Base-by-base conservation (phyloP, 345 rosid genomes). In the Dovyalis caffra region DNA sequence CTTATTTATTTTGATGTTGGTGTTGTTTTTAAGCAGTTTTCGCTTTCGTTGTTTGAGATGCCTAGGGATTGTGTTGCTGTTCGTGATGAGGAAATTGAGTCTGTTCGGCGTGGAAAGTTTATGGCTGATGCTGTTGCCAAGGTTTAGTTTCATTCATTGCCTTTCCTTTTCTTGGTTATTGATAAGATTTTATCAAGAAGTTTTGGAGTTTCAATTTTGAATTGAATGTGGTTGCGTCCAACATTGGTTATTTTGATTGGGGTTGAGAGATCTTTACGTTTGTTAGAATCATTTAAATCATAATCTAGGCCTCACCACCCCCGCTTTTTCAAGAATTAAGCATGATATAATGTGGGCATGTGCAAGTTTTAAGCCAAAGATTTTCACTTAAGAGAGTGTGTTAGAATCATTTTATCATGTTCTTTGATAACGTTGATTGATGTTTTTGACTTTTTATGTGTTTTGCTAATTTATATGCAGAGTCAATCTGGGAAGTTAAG, bases 1-100 rank as follows among this genome's bases (percentile, higher is more conserved):
- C 78, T 95, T 18, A 95, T 95, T 6, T 87, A 90, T 80, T 95
- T 95, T 69, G 97, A 95, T 45, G 95, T 95, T 25, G 97, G 97
- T 51, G 97, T 92, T 66, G 91, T 93, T 72, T 83, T 26, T 29
- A 92, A 95, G 85, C 97, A 95, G 76, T 92, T 90, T 70, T 83
- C 99, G 2, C 78, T 95, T 78, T 95, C 99, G 33, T 60, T 92
- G 80, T 95, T 95, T 25, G 99, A 95, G 74, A 85, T 90, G 21
- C 97, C 97, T 0, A 88, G 87, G 58, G 98, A 90, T 53, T 95
- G 99, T 70, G 67, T 81, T 77, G 90, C 88, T 9, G 88, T 73
- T 61, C 38, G 25, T 23, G 74, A 78, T 64, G 77, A 70, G 23
- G 67, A 18, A 31, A 8, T 25, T 29, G 78, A 77, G 43, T 77